Base-by-base conservation (phyloP, 805 yeast species). In the Ogataea paraovalis region DNA sequence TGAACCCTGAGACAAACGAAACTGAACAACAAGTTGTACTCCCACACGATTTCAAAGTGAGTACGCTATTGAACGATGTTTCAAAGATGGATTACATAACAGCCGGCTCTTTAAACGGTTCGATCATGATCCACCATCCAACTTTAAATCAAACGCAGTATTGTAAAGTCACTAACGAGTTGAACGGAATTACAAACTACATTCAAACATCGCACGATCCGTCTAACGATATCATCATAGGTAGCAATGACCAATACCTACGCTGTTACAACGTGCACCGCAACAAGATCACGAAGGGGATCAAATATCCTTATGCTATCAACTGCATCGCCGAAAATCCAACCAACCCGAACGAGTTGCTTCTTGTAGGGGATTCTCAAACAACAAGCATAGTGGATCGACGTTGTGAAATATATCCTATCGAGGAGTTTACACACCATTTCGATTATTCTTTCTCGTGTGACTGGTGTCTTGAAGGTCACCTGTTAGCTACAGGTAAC, bases 361-460 rank as follows among this genome's bases (percentile, higher is more conserved):
- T 77, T 19, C 56, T 81, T 12, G 77, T 78, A 0, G 85, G 85
- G 13, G 86, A 81, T 59, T 61, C 70, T 38, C 58, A 65, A 3
- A 64, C 68, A 20, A 64, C 76, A 4, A 67, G 61, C 46, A 67
- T 82, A 3, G 41, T 75, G 3, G 87, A 81, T 58, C 60, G 67
- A 13, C 55, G 82, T 44, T 30, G 34, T 30, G 16, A 14, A 13
- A 25, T 37, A 4, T 34, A 39, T 1, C 16, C 14, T 3, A 45
- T 50, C 14, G 48, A 46, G 6, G 34, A 40, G 10, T 48, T 73
- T 32, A 47, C 48, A 21, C 83, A 82, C 7, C 86, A 81, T 58
- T 61, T 62, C 42, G 86, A 82, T 57, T 80, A 59, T 57, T 75
- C 81, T 3, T 81, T 81, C 52, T 69, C 81, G 37, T 80, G 84